A percentile compares a stretch with the other conserved stretches of the same genome.
Conservation (phyloP, 306 rosid species). For the Vigna trinervia region DNA sequence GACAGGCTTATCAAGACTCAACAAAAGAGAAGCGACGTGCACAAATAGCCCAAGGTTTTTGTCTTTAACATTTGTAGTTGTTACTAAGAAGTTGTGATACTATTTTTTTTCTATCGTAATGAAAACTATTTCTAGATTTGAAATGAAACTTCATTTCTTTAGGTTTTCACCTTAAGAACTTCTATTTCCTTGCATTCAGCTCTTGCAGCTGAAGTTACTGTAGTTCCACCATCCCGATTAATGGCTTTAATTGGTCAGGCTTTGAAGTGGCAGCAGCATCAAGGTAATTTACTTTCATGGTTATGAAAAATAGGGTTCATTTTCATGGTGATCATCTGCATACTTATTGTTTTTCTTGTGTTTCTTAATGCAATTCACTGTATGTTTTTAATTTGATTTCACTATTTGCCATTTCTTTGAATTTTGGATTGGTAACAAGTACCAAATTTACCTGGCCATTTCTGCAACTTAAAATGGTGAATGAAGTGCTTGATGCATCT, state of each 20-base stretch:
- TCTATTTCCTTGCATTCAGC: conserved; percentile 59
- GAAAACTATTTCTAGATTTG: conserved; percentile 19
- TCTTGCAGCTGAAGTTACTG: conserved; percentile 91
- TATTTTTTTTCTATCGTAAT: conserved; percentile 23
- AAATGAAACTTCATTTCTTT: background rate
- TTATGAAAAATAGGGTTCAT: conserved; percentile 4
- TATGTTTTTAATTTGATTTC: background rate
- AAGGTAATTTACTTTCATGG: conserved; percentile 57
- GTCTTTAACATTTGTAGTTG: conserved; percentile 12
- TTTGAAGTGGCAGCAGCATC: conserved; percentile 99
- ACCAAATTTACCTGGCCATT: conserved; percentile 24
- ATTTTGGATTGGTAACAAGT: conserved; percentile 25
- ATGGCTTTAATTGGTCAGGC: conserved; percentile 98
- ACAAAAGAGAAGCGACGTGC: conserved; percentile 95
- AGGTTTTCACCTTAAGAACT: background rate
- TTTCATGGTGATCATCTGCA: background rate
- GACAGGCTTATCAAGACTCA: conserved; percentile 96
- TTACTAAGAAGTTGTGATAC: conserved; percentile 31
- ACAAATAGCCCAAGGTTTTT: conserved; percentile 90
- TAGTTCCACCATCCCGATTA: conserved; percentile 95
- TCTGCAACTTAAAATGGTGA: conserved; percentile 33
- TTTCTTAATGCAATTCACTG: background rate
- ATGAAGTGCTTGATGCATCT: conserved; percentile 27
- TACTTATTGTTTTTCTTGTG: background rate
- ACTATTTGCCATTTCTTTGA: conserved; percentile 27